These are phyloP conservation scores for Phialophora tarda DNA, from an alignment of 2,329 filamentous ascomycete genomes.

Conservation along the genomic window DNA sequence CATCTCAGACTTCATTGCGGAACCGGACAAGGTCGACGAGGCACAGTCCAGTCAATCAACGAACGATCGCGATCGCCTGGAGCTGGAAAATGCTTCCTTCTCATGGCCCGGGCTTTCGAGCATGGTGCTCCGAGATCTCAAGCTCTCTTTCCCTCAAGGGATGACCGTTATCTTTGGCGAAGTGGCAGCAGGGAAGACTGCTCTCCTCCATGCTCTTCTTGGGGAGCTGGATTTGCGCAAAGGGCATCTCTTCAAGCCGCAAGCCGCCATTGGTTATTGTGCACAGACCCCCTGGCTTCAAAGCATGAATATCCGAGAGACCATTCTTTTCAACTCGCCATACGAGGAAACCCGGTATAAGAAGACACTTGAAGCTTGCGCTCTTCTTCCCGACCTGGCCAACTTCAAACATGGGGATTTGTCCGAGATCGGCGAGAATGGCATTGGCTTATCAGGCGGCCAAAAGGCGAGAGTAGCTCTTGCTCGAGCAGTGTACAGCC, in stretches of 20 bases:
- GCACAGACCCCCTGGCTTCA: constrained; percentile 71
- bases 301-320: constrained; percentile 72
- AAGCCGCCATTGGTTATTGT: constrained; percentile 65
- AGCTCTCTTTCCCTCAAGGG: constrained; percentile 60
- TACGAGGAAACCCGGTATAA: constrained; percentile 74
- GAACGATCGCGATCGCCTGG: constrained; percentile 45
- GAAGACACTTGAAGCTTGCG: constrained; percentile 70
- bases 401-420: constrained; percentile 69
- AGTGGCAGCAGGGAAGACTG: constrained; percentile 68
- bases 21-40: constrained; percentile 76
- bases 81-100: constrained; percentile 71
- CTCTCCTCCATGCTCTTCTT: constrained; percentile 63
- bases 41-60: constrained; percentile 10
- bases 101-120: constrained; percentile 74
- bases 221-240: constrained; percentile 62
- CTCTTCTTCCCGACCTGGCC: constrained; percentile 65
- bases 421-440: constrained; percentile 66
- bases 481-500: constrained; percentile 66
- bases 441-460: constrained; percentile 65
- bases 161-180: constrained; percentile 68
- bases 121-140: constrained; percentile 61
- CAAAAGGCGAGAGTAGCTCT: constrained; percentile 66
- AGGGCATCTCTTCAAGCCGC: constrained; percentile 59
- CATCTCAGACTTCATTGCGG: constrained; percentile 84
- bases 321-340: constrained; percentile 67